phyloP scores from a whole-genome alignment of 495 filamentous ascomycete genomes.

The Annulohypoxylon nitens region DNA sequence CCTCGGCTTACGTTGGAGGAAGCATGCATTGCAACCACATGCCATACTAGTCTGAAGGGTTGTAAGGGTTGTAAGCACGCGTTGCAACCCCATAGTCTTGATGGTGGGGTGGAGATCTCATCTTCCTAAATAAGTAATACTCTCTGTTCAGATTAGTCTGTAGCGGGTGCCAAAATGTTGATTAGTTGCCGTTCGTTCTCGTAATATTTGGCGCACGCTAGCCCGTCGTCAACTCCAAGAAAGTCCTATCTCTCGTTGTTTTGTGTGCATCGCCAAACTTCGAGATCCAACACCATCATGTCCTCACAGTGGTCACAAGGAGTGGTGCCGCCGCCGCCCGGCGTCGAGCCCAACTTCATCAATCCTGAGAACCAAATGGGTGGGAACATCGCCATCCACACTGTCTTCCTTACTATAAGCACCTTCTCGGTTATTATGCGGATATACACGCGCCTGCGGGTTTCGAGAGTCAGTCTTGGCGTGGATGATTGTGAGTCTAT shows the following conservation, averaged over 20 bases:
- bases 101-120: constrained; percentile 11
- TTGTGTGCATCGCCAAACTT: background rate
- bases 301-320: constrained; percentile 12
- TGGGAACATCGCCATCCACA: constrained; percentile 11
- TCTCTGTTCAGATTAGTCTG: background rate
- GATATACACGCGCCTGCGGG: constrained; percentile 7
- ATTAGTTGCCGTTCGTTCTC: background rate
- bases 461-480: constrained; percentile 6
- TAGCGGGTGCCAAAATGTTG: background rate
- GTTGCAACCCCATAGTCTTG: background rate
- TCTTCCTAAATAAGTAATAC: background rate
- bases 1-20: constrained; percentile 16
- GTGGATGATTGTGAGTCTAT: constrained; percentile 16
- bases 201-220: constrained; percentile 14
- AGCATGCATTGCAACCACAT: constrained; percentile 19
- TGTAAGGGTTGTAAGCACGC: constrained; percentile 8
- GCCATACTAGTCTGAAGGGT: constrained; percentile 2
- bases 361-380: background rate
- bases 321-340: background rate
- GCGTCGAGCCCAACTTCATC: constrained; percentile 9
- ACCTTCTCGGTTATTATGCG: constrained; percentile 5
- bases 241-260: background rate
- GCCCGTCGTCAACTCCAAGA: background rate
- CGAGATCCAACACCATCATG: background rate
- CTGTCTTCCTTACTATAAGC: constrained; percentile 8